Evolutionary conservation across 2,329 filamentous ascomycete species (phyloP).

Genomic region (Colletotrichum noveboracense): DNA sequence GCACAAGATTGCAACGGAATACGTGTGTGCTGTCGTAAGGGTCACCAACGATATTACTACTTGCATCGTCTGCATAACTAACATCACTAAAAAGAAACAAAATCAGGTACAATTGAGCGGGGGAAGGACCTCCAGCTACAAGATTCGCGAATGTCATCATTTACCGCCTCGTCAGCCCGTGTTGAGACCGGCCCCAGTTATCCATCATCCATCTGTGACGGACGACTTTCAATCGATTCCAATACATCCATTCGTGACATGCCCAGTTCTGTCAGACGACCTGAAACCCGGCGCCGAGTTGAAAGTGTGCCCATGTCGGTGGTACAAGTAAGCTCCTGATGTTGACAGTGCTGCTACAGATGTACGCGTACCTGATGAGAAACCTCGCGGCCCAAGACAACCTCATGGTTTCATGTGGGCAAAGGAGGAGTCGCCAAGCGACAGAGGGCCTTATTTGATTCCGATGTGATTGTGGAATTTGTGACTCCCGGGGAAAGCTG

Average conservation of each 20-base stretch:
- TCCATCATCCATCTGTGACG: not conserved
- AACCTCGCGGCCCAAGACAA: not conserved
- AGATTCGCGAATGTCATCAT: not conserved
- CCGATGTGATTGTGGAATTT: not conserved
- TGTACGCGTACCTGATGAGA: not conserved
- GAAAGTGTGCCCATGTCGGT: not conserved
- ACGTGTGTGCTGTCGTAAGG: accelerated
- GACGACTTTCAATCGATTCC: not conserved
- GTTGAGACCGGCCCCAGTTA: not conserved
- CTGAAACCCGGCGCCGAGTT: not conserved
- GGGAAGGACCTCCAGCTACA: not conserved
- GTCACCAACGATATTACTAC: not conserved
- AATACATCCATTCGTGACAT: not conserved
- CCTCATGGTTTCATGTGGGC: not conserved
- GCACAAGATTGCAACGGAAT: accelerated
- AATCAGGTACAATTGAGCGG: not conserved
- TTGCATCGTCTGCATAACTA: not conserved
- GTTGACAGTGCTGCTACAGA: not conserved
- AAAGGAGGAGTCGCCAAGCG: not conserved
- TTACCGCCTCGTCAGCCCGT: not conserved
- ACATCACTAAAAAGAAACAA: not conserved
- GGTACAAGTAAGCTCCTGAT: not conserved
- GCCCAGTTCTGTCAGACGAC: not conserved
- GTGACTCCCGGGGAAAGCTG: not conserved
- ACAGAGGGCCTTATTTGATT: not conserved